Conservation (phyloP, 371 early-diverging fungal genomes). For the Mortierella sp. region DNA sequence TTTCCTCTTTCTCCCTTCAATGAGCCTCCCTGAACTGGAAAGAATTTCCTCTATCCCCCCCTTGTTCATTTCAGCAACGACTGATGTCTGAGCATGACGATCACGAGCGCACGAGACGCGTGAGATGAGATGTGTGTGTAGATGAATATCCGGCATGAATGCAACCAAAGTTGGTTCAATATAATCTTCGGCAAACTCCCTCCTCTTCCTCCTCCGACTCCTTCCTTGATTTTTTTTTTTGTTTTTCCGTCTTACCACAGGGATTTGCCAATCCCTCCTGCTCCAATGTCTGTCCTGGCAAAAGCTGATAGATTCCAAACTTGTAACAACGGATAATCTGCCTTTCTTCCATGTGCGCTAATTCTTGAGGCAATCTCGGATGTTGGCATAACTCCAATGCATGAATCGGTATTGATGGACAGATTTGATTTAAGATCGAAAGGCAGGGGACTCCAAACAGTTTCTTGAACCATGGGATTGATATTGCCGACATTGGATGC, state of each 20-base stretch:
- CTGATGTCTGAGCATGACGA: no score
- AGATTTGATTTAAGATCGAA: constrained; percentile 20
- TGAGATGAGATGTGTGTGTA: no score
- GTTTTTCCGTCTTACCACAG: constrained; percentile 45
- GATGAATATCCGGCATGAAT: no score
- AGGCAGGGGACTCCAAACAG: constrained; percentile 19
- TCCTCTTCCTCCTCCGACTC: neutral
- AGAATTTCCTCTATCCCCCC: no score
- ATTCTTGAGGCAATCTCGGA: constrained; percentile 28
- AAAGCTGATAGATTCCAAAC: constrained; percentile 44
- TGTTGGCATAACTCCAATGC: constrained; percentile 25
- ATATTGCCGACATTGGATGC: constrained; percentile 6
- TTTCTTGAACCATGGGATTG: constrained; percentile 28
- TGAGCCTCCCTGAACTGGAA: no score
- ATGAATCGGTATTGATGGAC: constrained; percentile 35
- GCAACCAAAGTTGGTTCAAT: no score
- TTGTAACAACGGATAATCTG: constrained; percentile 50
- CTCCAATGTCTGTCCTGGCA: constrained; percentile 48
- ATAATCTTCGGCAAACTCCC: no score
- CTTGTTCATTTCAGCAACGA: no score
- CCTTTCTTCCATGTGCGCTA: constrained; percentile 46
- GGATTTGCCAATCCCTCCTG: constrained; percentile 37
- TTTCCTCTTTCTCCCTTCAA: no score
- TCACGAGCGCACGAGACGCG: no score
- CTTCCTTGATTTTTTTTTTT: constrained; percentile 6